phyloP scores from a whole-genome alignment of 352 stramenopile genomes.

The Pythium utonaiense region DNA sequence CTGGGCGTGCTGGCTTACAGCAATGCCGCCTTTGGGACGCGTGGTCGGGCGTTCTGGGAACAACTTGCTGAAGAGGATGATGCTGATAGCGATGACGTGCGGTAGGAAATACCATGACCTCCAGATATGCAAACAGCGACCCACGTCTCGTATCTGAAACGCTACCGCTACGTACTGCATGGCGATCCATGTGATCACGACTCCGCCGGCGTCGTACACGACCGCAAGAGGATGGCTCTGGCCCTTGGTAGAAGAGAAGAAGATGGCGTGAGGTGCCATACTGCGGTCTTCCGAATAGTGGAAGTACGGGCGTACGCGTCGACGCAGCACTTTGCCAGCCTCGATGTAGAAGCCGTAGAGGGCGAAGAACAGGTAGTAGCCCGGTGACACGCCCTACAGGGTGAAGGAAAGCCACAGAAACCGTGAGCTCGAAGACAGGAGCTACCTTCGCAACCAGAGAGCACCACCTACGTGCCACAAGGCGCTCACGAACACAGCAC shows the following conservation, averaged over 20 bases:
- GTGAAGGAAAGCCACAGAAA: not conserved
- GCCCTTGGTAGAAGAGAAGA: constrained; percentile 73
- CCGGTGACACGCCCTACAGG: constrained; percentile 69
- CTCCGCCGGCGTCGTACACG: constrained; percentile 69
- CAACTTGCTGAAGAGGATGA: too few relatives aligned
- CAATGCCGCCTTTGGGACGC: too few relatives aligned
- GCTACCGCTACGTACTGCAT: constrained; percentile 85
- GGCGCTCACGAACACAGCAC: constrained; percentile 77
- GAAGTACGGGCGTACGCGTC: constrained; percentile 70
- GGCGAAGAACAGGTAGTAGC: constrained; percentile 88
- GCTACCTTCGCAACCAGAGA: not conserved
- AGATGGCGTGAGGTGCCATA: constrained; percentile 74
- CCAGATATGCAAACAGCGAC: constrained; percentile 71
- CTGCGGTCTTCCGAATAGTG: constrained; percentile 85
- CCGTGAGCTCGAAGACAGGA: too few relatives aligned
- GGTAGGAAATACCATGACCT: constrained; percentile 80
- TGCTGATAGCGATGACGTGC: constrained; percentile 60
- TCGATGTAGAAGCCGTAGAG: constrained; percentile 83
- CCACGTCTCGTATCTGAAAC: constrained; percentile 81
- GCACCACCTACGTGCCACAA: constrained; percentile 71
- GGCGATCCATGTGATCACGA: constrained; percentile 74
- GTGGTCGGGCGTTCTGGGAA: too few relatives aligned
- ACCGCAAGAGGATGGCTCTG: constrained; percentile 71
- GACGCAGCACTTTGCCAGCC: constrained; percentile 78
- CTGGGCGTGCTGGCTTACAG: too few relatives aligned